Evolutionary conservation across 768 basidiomycete species (phyloP), one percentile per base, ranked within the genome.

Genomic region (Kondoa subrosea): DNA sequence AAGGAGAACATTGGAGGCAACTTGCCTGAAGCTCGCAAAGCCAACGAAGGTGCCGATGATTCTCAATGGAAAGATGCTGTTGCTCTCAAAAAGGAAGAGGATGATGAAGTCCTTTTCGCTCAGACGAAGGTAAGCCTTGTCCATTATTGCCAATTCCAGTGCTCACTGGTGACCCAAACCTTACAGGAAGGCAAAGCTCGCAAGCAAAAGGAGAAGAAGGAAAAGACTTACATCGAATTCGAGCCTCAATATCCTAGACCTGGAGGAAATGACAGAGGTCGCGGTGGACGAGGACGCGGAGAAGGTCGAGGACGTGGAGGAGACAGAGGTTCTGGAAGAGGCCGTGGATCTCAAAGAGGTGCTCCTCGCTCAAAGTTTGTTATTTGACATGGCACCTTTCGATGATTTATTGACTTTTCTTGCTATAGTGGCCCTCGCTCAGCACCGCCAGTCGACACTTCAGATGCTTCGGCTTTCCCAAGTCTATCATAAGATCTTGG

Each of bases 211-310:
- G 86, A 89, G 81, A 90, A 89, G 81, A 85, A 88, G 73, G 88
- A 90, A 78, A 95, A 93, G 78, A 84, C 90, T 73, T 88, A 82
- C 80, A 81, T 97, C 75, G 91, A 93, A 76, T 89, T 96, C 77
- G 90, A 95, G 17, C 88, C 85, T 66, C 87, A 83, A 74, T 91
- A 91, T 76, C 86, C 90, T 57, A 85, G 86, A 72, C 89, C 89
- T 66, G 76, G 81, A 27, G 68, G 69, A 66, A 76, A 79, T 65
- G 79, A 82, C 66, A 80, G 84, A 69, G 81, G 81, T n/a, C 84
- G 87, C 71, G 83, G 84, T 68, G 83, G 83, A 67, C 80, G 76
- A 64, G 82, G 81, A 67, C 76, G 79, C 56, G 77, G 80, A 64
- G 79, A 81, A 64, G 81, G 80, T 67, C 77, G 77, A 56, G 83